phyloP scores from a whole-genome alignment of 73 alveolate species.

The Paramecium sexaurelia region DNA sequence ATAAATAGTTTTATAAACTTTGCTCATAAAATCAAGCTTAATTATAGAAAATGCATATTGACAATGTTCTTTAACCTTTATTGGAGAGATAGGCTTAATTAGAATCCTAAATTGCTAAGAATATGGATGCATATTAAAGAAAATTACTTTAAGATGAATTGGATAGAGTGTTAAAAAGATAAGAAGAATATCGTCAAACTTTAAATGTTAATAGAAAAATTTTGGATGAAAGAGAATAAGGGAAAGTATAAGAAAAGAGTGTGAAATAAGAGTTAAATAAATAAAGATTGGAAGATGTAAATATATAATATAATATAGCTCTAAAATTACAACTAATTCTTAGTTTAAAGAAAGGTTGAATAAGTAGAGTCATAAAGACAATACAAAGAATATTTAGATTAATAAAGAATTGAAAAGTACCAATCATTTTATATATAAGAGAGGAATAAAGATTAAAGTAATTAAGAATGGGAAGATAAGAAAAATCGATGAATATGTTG shows the following conservation, averaged over 20 bases:
- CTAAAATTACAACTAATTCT: not conserved
- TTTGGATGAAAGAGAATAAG: constrained; percentile 26
- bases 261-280: constrained; percentile 37
- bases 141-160: constrained; percentile 44
- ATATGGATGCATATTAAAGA: constrained; percentile 54
- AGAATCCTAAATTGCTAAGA: constrained; percentile 5
- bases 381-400: constrained; percentile 46
- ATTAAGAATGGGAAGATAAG: constrained; percentile 44
- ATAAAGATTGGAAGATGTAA: constrained; percentile 54
- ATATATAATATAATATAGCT: not conserved
- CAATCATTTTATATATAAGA: not conserved
- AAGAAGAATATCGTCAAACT: constrained; percentile 28
- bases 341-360: not conserved
- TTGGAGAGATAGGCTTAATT: constrained; percentile 27
- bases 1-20: not conserved
- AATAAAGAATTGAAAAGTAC: constrained; percentile 36
- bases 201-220: not conserved
- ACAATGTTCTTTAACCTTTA: constrained; percentile 42
- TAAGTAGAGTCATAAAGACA: constrained; percentile 18
- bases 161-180: constrained; percentile 33
- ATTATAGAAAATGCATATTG: constrained; percentile 45
- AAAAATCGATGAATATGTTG: constrained; percentile 55
- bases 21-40: not conserved
- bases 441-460: constrained; percentile 51
- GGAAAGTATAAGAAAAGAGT: not conserved